A percentile compares a stretch with the other conserved stretches of the same genome.
phyloP scores from a whole-genome alignment of 2,329 filamentous ascomycete species.

The Thelonectria blattea region DNA sequence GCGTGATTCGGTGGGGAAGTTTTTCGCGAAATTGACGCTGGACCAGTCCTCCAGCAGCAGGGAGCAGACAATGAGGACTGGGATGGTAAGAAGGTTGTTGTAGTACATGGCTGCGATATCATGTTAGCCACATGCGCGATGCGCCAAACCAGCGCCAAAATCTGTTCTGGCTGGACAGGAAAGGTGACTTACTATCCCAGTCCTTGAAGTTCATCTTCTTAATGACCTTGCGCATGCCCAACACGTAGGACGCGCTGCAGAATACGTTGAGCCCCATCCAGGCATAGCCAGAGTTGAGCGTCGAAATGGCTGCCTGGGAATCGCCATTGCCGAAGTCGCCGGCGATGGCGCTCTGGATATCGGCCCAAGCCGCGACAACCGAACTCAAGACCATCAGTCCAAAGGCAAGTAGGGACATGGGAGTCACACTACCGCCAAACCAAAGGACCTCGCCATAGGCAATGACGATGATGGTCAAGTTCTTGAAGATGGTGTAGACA shows the following conservation, averaged over 20 bases:
- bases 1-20: slow-evolving; percentile 85
- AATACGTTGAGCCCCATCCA: slow-evolving; percentile 99
- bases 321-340: slow-evolving; percentile 63
- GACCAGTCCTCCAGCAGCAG: slow-evolving; percentile 94
- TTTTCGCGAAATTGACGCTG: slow-evolving; percentile 76
- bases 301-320: slow-evolving; percentile 79
- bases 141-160: too few relatives aligned
- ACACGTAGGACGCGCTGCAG: slow-evolving; percentile 86
- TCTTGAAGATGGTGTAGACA: slow-evolving; percentile 99
- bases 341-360: slow-evolving; percentile 84
- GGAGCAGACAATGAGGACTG: slow-evolving; percentile 83
- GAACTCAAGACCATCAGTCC: slow-evolving; percentile 96
- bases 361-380: slow-evolving; percentile 94
- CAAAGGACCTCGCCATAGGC: slow-evolving; percentile 98
- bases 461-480: slow-evolving; percentile 97
- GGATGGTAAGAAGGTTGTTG: slow-evolving; percentile 97
- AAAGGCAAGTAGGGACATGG: slow-evolving; percentile 89
- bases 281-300: slow-evolving; percentile 90
- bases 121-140: slow-evolving; percentile 37
- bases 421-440: slow-evolving; percentile 93
- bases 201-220: slow-evolving; percentile 99
- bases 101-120: slow-evolving; percentile 90
- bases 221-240: slow-evolving; percentile 97
- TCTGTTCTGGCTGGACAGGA: background rate
- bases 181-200: slow-evolving; percentile 83